Percentiles rank a stretch among this genome's conserved stretches.
phyloP scores from a whole-genome alignment of 2,329 filamentous ascomycete species.

The Orbilia ellipsospora region DNA sequence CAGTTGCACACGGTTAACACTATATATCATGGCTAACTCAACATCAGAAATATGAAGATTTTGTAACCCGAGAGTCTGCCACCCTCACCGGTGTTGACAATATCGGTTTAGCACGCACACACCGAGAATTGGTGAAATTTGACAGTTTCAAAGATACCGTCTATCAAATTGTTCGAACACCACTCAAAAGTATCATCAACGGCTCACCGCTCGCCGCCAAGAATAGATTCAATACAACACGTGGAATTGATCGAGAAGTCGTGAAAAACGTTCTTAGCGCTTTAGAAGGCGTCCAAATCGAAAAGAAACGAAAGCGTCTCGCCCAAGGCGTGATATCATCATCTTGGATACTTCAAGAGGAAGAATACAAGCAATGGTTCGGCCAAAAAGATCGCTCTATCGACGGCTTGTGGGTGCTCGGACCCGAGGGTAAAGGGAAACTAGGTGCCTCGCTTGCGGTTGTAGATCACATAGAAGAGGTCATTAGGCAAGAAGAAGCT shows the following conservation, averaged over 20 bases:
- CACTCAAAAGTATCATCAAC: constrained; percentile 62
- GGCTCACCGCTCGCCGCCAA: constrained; percentile 62
- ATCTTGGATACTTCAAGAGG: constrained; percentile 63
- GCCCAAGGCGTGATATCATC: constrained; percentile 61
- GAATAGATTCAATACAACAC: constrained; percentile 62
- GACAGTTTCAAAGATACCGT: constrained; percentile 63
- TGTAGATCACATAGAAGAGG: constrained; percentile 62
- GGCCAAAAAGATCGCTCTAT: constrained; percentile 54
- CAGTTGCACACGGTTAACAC: neutral
- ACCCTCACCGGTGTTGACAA: constrained; percentile 62
- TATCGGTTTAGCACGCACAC: constrained; percentile 62
- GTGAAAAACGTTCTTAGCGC: constrained; percentile 61
- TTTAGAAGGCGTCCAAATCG: constrained; percentile 61
- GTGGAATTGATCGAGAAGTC: constrained; percentile 61
- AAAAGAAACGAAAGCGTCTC: constrained; percentile 61
- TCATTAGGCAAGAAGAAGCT: constrained; percentile 55
- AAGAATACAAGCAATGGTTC: constrained; percentile 62
- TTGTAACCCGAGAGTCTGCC: constrained; percentile 64
- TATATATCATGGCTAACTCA: neutral
- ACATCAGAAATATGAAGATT: constrained; percentile 61
- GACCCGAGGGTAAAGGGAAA: constrained; percentile 64
- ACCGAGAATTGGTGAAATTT: constrained; percentile 64
- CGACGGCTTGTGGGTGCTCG: constrained; percentile 63
- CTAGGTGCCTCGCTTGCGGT: constrained; percentile 63
- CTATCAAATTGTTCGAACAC: constrained; percentile 62